Base-by-base conservation (phyloP, 1,284 basidiomycete species). In the Papiliotrema flavescens region DNA sequence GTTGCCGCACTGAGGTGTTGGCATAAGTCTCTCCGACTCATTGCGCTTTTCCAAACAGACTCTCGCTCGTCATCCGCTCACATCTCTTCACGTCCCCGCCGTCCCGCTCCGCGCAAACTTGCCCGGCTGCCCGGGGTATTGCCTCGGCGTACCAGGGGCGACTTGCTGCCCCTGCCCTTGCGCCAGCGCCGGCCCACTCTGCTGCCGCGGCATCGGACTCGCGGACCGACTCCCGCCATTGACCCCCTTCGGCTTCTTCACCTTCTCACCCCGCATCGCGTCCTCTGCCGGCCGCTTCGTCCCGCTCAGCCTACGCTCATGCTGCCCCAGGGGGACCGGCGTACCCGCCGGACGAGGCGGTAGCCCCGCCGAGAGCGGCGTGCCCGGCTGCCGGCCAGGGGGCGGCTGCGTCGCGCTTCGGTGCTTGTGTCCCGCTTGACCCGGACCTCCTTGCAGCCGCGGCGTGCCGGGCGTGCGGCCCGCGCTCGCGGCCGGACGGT, bases 151-250 rank as follows among this genome's bases (percentile, higher is more conserved):
- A n/a, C 49, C 49, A 22, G 49, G 49, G 11, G 43, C 14, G 7
- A 39, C 49, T 32, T 50, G 48, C 28, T 15, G 15, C 47, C 8
- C 47, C 9, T 9, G 28, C 9, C 36, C 6, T 24, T 20, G 19
- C 11, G 6, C 22, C 11, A 15, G 19, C 46, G 32, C 3, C 2
- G 7, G 11, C 26, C 9, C 28, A 37, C 17, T 37, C 15, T 15
- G 19, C 35, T n/a, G 19, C 19, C 9, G 24, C 9, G 37, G 36
- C 15, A 47, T 24, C 4, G 53, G 53, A 49, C 47, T 54, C n/a
- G 47, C 53, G 13, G 53, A 54, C 32, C 53, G 32, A 49, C 53
- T 54, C 32, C 40, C 52, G 15, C 44, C 43, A 15, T n/a, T n/a
- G n/a, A 19, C 46, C 24, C 40, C 23, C 22, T 51, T 51, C 8